These are phyloP conservation scores for Helichrysum umbraculigerum DNA, from an alignment of 129 eudicot species.

Conservation along the genomic window DNA sequence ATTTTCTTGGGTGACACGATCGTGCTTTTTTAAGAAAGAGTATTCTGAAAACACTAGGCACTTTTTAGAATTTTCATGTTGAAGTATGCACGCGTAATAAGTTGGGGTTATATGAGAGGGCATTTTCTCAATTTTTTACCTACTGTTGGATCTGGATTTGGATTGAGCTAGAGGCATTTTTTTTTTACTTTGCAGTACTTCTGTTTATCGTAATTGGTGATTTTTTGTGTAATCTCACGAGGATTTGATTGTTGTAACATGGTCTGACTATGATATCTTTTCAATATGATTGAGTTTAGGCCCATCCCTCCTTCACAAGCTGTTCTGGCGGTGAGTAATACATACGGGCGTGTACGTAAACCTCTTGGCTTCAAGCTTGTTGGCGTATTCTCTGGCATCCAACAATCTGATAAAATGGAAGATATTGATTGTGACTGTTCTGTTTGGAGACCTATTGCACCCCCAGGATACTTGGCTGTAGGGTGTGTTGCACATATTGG, in stretches of 20 bases:
- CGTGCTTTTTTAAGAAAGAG: background rate
- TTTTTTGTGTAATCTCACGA: slow-evolving; percentile 6
- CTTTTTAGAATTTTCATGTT: background rate
- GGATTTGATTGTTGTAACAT: slow-evolving; percentile 8
- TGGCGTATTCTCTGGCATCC: slow-evolving; percentile 66
- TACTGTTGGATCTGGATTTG: background rate
- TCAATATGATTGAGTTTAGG: slow-evolving; percentile 49
- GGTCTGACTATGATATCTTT: slow-evolving; percentile 14
- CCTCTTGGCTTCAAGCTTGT: slow-evolving; percentile 83
- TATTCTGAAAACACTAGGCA: background rate
- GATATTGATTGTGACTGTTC: slow-evolving; percentile 64
- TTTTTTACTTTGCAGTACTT: background rate
- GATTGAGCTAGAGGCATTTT: slow-evolving; percentile 14
- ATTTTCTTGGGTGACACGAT: background rate
- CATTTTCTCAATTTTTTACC: background rate
- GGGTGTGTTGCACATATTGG: slow-evolving; percentile 88
- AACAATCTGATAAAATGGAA: slow-evolving; percentile 43
- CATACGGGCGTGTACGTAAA: slow-evolving; percentile 92
- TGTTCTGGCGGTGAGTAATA: slow-evolving; percentile 81
- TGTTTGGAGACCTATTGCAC: slow-evolving; percentile 89
- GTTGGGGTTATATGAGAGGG: slow-evolving; percentile 17
- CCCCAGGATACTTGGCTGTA: slow-evolving; percentile 82
- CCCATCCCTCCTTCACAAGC: slow-evolving; percentile 96
- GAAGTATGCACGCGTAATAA: background rate
- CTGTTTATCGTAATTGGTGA: background rate